These are phyloP conservation scores for Heterobasidion annosum DNA, from an alignment of 1,284 basidiomycete species.

Conservation along the genomic window DNA sequence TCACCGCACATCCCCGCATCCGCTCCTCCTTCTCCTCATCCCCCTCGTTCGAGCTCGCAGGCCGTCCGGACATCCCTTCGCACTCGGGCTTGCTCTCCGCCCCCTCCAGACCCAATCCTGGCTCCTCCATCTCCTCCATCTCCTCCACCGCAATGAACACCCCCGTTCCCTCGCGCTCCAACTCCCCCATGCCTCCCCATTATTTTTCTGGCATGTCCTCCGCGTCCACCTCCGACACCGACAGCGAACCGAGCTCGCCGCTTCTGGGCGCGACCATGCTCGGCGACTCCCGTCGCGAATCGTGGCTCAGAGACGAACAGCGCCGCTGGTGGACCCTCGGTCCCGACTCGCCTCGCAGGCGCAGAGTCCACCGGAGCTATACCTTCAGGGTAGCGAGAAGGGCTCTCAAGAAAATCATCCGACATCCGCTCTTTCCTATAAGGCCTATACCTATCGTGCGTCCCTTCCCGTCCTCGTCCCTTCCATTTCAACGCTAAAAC, in stretches of 20 bases:
- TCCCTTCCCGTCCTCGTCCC: conserved; percentile 6
- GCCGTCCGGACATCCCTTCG: conserved; percentile 11
- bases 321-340: conserved; percentile 26
- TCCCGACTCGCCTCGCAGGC: conserved; percentile 21
- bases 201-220: conserved; percentile 34
- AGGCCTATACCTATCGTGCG: conserved; percentile 76
- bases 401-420: conserved; percentile 44
- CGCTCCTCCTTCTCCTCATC: conserved; percentile 8
- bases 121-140: conserved; percentile 12
- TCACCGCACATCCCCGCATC: not conserved
- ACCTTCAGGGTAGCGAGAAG: conserved; percentile 40
- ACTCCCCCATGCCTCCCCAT: conserved; percentile 25
- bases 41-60: conserved; percentile 14
- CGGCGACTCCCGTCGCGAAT: conserved; percentile 20
- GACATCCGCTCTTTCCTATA: conserved; percentile 72
- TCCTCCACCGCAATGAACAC: conserved; percentile 24
- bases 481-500: not conserved
- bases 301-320: conserved; percentile 34
- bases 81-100: conserved; percentile 17
- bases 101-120: conserved; percentile 9
- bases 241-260: conserved; percentile 51
- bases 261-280: conserved; percentile 41
- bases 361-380: conserved; percentile 22
- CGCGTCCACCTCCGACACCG: conserved; percentile 52
- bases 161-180: conserved; percentile 26